Conservation (phyloP, 768 basidiomycete genomes). For the Multifurca ochricompacta region DNA sequence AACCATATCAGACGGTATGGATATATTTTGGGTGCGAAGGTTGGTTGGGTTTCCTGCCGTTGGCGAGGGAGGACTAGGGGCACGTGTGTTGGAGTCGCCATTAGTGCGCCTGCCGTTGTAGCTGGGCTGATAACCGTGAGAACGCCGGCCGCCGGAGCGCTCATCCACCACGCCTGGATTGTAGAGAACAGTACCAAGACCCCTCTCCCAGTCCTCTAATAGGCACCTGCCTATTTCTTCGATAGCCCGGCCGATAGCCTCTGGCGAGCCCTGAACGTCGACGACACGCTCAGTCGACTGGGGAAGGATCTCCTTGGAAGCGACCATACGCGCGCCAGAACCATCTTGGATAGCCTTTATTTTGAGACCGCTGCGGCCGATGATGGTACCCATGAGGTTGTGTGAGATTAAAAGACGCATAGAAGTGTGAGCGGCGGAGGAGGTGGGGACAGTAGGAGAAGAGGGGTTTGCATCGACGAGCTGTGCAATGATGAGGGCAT, state of each 20-base stretch:
- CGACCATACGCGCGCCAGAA: constrained; percentile 96
- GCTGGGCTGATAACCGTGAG: constrained; percentile 42
- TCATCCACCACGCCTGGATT: constrained; percentile 86
- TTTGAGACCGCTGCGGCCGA: constrained; percentile 92
- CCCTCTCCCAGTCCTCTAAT: constrained; percentile 94
- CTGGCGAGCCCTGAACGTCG: constrained; percentile 91
- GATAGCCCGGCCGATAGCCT: constrained; percentile 87
- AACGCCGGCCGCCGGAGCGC: constrained; percentile 43
- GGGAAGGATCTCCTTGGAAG: constrained; percentile 97
- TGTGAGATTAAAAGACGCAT: constrained; percentile 97
- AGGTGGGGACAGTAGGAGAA: constrained; percentile 61
- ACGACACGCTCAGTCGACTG: constrained; percentile 99
- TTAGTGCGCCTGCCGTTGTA: constrained; percentile 50
- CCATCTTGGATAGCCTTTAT: constrained; percentile 98
- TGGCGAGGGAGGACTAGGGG: constrained; percentile 45
- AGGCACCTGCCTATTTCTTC: constrained; percentile 94
- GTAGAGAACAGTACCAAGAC: constrained; percentile 89
- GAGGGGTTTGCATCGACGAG: constrained; percentile 78
- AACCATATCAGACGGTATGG: constrained; percentile 99
- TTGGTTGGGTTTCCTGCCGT: constrained; percentile 49
- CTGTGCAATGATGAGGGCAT: constrained; percentile 88
- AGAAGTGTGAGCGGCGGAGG: constrained; percentile 61
- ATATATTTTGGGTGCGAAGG: constrained; percentile 96
- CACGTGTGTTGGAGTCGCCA: constrained; percentile 47
- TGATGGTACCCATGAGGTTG: constrained; percentile 98